A percentile compares a stretch with the other conserved stretches of the same genome.
These are phyloP conservation scores for Fusarium verticillioides DNA, from an alignment of 2,329 filamentous ascomycete species.

Conservation along the genomic window DNA sequence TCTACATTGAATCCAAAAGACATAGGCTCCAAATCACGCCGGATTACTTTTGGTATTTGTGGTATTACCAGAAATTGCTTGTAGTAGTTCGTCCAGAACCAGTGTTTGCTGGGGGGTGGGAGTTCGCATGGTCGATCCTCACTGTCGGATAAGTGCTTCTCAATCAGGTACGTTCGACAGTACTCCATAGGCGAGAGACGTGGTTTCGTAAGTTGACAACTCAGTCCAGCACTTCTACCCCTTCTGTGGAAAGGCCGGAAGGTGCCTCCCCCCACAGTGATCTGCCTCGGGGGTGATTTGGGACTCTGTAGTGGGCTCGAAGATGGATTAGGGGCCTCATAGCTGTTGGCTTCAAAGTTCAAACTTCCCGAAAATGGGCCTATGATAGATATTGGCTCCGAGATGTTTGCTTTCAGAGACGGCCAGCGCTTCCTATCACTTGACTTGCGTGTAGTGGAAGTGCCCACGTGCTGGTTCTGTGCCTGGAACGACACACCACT, in stretches of 20 bases:
- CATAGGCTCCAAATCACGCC: constrained; percentile 17
- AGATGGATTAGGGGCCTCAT: not conserved
- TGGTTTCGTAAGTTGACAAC: constrained; percentile 39
- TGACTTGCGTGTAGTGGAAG: constrained; percentile 4
- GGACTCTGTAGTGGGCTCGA: not conserved
- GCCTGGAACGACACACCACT: constrained; percentile 5
- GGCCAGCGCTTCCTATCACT: constrained; percentile 19
- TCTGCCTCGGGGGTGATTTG: not conserved
- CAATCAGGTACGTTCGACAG: constrained; percentile 49
- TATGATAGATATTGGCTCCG: constrained; percentile 33
- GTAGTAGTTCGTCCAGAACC: constrained; percentile 50
- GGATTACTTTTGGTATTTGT: constrained; percentile 45
- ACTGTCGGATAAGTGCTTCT: constrained; percentile 45
- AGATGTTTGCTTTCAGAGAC: constrained; percentile 41
- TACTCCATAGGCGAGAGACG: constrained; percentile 56
- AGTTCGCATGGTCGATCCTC: constrained; percentile 46
- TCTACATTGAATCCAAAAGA: not conserved
- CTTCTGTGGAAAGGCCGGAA: not conserved
- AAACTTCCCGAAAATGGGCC: not conserved
- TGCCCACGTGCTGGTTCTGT: not conserved
- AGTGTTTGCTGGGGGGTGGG: constrained; percentile 44
- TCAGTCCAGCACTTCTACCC: not conserved
- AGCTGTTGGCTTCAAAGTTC: not conserved
- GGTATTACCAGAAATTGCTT: constrained; percentile 54
- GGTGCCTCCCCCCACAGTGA: not conserved